phyloP scores from a whole-genome alignment of 2,329 filamentous ascomycete species.

The Botrytis squamosa region DNA sequence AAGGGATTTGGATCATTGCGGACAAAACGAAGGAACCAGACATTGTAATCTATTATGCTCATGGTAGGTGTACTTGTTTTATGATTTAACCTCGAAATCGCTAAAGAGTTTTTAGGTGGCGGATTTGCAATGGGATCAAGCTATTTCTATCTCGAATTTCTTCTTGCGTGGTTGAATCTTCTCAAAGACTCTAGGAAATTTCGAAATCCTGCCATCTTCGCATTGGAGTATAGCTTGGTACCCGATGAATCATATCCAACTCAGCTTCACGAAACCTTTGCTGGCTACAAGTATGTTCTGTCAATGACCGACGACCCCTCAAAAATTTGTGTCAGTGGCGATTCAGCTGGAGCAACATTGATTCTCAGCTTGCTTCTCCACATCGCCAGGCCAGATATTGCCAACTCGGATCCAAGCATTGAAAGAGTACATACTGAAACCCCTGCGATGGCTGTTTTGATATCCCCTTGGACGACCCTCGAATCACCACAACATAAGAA shows the following conservation, averaged over 20 bases:
- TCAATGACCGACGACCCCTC: conserved; percentile 54
- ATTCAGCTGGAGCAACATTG: conserved; percentile 76
- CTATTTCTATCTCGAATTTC: conserved; percentile 83
- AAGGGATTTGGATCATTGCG: conserved; percentile 68
- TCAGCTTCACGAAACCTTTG: conserved; percentile 68
- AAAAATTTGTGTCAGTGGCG: conserved; percentile 69
- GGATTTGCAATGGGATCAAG: conserved; percentile 81
- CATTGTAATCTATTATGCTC: conserved; percentile 77
- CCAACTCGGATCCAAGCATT: not conserved
- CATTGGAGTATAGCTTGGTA: conserved; percentile 77
- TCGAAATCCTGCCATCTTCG: conserved; percentile 73
- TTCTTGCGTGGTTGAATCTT: conserved; percentile 68
- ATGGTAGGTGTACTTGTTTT: conserved; percentile 53
- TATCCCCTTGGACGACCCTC: conserved; percentile 79
- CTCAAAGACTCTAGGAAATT: conserved; percentile 64
- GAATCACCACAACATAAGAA: conserved; percentile 65
- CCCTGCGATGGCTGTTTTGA: conserved; percentile 65
- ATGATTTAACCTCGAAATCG: not conserved
- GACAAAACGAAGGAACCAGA: conserved; percentile 63
- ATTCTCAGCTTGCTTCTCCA: conserved; percentile 71
- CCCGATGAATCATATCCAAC: conserved; percentile 66
- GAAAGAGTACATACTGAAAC: conserved; percentile 22
- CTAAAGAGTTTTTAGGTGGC: conserved; percentile 53
- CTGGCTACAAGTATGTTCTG: conserved; percentile 70
- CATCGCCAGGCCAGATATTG: conserved; percentile 45